Percentiles rank a stretch among this genome's conserved stretches.
Evolutionary conservation across 257 asterid species (phyloP).

Genomic region (Solanum paucissectum): DNA sequence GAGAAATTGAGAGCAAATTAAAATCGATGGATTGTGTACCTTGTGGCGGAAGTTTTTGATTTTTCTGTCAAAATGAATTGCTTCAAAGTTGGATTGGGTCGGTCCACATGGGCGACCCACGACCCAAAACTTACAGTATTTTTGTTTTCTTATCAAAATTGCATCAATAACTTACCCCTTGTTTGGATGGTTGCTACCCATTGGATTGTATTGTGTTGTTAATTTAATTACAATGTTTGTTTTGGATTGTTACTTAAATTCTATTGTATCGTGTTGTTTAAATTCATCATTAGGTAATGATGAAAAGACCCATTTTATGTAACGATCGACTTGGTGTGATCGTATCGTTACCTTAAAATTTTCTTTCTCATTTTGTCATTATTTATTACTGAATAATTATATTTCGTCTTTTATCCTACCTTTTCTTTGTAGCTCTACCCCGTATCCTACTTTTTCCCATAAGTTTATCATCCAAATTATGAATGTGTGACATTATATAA

Average conservation of each 20-base stretch:
- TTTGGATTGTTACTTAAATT: neutral
- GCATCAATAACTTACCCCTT: neutral
- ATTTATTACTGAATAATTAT: too few relatives aligned
- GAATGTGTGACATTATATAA: too few relatives aligned
- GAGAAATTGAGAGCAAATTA: neutral
- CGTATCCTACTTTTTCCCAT: fast-evolving
- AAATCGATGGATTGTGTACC: neutral
- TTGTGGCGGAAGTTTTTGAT: neutral
- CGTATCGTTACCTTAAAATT: neutral
- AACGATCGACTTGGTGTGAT: too few relatives aligned
- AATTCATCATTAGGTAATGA: neutral
- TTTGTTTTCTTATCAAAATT: neutral
- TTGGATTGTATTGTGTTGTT: neutral
- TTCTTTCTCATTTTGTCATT: too few relatives aligned
- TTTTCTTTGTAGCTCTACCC: neutral
- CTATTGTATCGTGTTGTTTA: too few relatives aligned
- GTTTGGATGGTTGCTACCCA: neutral
- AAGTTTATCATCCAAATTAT: too few relatives aligned
- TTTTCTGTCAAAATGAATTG: too few relatives aligned
- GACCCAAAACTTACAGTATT: neutral
- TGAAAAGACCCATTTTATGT: neutral
- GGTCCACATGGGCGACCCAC: fast-evolving
- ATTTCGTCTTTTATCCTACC: neutral
- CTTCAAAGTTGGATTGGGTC: neutral
- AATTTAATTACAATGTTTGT: too few relatives aligned